Evolutionary conservation across 768 basidiomycete genomes (phyloP).

Genomic region (Cystoderma amianthinum): DNA sequence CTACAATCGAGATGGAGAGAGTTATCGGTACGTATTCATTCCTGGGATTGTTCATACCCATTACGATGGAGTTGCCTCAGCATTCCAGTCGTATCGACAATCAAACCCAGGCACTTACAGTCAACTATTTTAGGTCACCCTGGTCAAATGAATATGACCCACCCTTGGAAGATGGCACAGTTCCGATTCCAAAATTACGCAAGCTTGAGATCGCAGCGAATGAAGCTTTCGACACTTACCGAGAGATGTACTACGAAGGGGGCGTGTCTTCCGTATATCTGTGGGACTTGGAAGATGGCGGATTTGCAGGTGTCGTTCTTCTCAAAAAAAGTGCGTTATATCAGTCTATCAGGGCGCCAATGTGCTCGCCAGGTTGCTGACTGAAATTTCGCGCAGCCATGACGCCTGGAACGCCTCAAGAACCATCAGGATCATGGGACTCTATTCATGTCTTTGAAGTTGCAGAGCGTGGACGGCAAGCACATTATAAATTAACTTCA

Average conservation of each 20-base stretch:
- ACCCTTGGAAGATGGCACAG: slow-evolving; percentile 81
- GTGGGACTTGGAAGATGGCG: slow-evolving; percentile 96
- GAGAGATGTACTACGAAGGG: slow-evolving; percentile 99
- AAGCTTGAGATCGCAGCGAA: slow-evolving; percentile 92
- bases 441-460: slow-evolving; percentile 98
- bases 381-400: slow-evolving; percentile 38
- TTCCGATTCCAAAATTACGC: slow-evolving; percentile 77
- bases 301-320: slow-evolving; percentile 94
- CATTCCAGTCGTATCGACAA: too few relatives aligned
- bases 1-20: slow-evolving; percentile 89
- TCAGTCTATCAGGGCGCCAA: neutral
- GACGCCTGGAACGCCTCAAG: slow-evolving; percentile 43
- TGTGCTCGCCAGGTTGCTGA: too few relatives aligned
- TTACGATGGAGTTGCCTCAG: too few relatives aligned
- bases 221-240: slow-evolving; percentile 95
- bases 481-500: slow-evolving; percentile 95
- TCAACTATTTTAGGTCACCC: slow-evolving; percentile 69
- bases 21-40: slow-evolving; percentile 62
- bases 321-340: slow-evolving; percentile 83
- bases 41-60: neutral
- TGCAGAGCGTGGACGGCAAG: slow-evolving; percentile 84
- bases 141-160: slow-evolving; percentile 98
- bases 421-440: slow-evolving; percentile 90
- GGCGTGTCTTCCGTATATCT: slow-evolving; percentile 95
- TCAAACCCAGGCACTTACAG: slow-evolving; percentile 1